phyloP scores from a whole-genome alignment of 129 eudicot genomes.

The Pittosporum tobira region DNA sequence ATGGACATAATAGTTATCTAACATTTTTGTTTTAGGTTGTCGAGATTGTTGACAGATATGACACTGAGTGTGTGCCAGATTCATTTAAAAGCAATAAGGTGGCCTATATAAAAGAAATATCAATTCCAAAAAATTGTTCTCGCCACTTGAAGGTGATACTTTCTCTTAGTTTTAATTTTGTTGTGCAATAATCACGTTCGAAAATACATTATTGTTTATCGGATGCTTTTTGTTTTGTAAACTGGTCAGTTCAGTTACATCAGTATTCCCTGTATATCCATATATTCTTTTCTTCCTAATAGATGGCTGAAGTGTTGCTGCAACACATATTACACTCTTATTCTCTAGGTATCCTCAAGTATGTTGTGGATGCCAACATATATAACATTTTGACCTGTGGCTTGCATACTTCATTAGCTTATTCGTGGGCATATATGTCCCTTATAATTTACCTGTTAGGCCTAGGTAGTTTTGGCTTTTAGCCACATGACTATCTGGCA shows the following conservation, averaged over 20 bases:
- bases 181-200: not conserved
- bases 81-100: slow-evolving; percentile 41
- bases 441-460: not conserved
- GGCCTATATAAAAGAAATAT: slow-evolving; percentile 52
- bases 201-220: too few relatives aligned
- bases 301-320: not conserved
- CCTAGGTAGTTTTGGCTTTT: not conserved
- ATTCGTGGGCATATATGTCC: not conserved
- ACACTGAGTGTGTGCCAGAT: slow-evolving; percentile 62
- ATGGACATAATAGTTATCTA: not conserved
- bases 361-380: not conserved
- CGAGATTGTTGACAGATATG: slow-evolving; percentile 71
- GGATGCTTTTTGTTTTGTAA: not conserved
- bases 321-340: not conserved
- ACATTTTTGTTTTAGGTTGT: slow-evolving; percentile 37
- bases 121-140: slow-evolving; percentile 55
- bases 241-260: not conserved
- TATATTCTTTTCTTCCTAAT: not conserved
- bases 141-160: slow-evolving; percentile 50
- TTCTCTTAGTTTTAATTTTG: not conserved
- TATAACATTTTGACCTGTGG: not conserved
- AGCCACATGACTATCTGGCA: too few relatives aligned
- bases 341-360: not conserved
- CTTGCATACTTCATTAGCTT: not conserved
- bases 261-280: not conserved